Percentiles rank a stretch among this genome's conserved stretches.
Conservation (phyloP, 2,329 filamentous ascomycete genomes). For the Microcyclosporella mali region DNA sequence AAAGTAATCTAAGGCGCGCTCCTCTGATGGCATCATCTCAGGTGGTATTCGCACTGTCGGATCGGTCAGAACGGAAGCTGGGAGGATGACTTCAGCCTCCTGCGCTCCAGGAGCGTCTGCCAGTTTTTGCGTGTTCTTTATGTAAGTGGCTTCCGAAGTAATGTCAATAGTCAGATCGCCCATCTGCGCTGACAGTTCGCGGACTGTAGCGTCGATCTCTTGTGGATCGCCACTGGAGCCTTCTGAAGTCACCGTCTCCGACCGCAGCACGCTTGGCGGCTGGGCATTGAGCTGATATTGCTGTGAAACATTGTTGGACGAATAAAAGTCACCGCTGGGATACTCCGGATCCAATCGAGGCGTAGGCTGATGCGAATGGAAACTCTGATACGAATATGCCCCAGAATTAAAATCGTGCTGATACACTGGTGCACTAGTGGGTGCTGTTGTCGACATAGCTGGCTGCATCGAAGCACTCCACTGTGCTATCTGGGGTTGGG, state of each 20-base stretch:
- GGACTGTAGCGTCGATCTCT: constrained; percentile 28
- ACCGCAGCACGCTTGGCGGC: constrained; percentile 16
- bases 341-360: constrained; percentile 13
- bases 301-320: constrained; percentile 2
- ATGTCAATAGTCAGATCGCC: constrained; percentile 84
- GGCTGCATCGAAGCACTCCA: constrained; percentile 5
- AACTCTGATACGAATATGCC: constrained; percentile 8
- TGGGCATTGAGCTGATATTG: constrained; percentile 17
- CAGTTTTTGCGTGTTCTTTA: constrained; percentile 58
- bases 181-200: constrained; percentile 53
- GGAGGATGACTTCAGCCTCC: constrained; percentile 65
- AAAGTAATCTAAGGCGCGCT: constrained; percentile 76
- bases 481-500: constrained; percentile 15
- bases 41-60: constrained; percentile 80
- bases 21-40: constrained; percentile 85
- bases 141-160: constrained; percentile 79
- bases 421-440: constrained; percentile 14
- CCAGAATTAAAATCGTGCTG: constrained; percentile 13
- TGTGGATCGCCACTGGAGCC: constrained; percentile 28
- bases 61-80: constrained; percentile 63
- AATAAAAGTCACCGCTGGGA: constrained; percentile 14
- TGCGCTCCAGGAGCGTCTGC: constrained; percentile 60
- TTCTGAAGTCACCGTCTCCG: constrained; percentile 22
- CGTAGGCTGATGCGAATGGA: constrained; percentile 10
- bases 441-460: constrained; percentile 4